Base-by-base conservation (phyloP, 495 filamentous ascomycete species). In the Lasiosphaeris hirsuta region DNA sequence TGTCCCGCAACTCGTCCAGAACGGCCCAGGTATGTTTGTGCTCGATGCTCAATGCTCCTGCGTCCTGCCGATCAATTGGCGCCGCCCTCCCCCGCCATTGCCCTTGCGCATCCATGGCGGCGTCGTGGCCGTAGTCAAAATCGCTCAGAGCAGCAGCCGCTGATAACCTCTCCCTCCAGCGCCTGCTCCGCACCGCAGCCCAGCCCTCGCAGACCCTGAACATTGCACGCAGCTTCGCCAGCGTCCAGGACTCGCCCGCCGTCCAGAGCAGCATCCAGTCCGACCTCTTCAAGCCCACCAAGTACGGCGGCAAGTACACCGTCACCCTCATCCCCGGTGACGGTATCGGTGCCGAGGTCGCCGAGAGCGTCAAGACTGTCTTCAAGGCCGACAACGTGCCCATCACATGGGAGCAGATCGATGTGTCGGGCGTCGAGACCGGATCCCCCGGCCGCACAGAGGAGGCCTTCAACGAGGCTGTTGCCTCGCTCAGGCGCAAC, bases 371-470 rank as follows among this genome's bases (percentile, higher is more conserved):
- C 61, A 96, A 96, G 84, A 94, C 92, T 46, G 88, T 98, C 72
- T 98, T 97, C 86, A 98, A 97, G 84, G 92, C 92, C 69, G 93
- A 97, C 80, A 97, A 96, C 72, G 95, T 98, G 43, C 94, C 94
- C 62, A 87, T 98, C 56, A 90, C 95, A 71, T 98, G 94, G 94
- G 94, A 98, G 74, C 95, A 97, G 77, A 84, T 98, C 59, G 93
- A 97, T 69, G 92, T 96, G 17, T 93, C 90, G 37, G 94, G 94
- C 75, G 84, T 97, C 34, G 70, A 74, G 51, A 72, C 72, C 38
- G 90, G 92, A 33, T 89, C 92, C 55, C 81, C 86, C 70, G 90
- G 90, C 72, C 88, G 95, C 74, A 90, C 90, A 33, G 95, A 96
- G 76, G 90, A 93, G 68, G 86, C 96, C 53, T 97, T 97, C 83